These are phyloP conservation scores for Fusarium sp. DNA, from an alignment of 2,329 filamentous ascomycete species.

Conservation along the genomic window DNA sequence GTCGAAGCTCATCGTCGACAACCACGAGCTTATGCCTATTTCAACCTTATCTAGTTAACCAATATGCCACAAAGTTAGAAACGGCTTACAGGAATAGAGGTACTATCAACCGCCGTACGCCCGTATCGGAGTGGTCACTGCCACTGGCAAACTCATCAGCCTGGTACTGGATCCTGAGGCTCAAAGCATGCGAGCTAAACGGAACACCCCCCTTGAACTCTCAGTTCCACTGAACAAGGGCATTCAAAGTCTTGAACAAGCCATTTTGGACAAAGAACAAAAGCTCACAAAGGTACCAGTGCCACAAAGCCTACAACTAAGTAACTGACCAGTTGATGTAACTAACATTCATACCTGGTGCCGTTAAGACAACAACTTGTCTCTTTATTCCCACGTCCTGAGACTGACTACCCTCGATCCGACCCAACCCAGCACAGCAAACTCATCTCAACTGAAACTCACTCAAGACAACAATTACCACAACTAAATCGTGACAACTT, in stretches of 20 bases:
- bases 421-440: not conserved
- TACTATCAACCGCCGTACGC: no score
- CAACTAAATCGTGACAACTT: accelerated
- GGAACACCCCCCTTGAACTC: accelerated
- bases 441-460: not conserved
- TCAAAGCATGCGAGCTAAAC: accelerated
- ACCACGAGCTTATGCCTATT: no score
- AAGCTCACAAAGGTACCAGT: accelerated
- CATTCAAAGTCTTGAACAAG: not conserved
- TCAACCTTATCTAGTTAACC: no score
- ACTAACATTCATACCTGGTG: accelerated
- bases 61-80: no score
- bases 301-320: accelerated
- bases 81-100: no score
- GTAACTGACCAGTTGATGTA: accelerated
- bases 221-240: not conserved
- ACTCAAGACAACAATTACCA: not conserved
- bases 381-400: not conserved
- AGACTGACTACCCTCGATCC: not conserved
- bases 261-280: not conserved
- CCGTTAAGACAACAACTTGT: no score
- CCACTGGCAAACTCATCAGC: accelerated
- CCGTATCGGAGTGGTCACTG: accelerated
- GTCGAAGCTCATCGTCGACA: no score
- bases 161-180: accelerated